phyloP scores from a whole-genome alignment of 179 eudicot species.

The Actinidia chinensis region DNA sequence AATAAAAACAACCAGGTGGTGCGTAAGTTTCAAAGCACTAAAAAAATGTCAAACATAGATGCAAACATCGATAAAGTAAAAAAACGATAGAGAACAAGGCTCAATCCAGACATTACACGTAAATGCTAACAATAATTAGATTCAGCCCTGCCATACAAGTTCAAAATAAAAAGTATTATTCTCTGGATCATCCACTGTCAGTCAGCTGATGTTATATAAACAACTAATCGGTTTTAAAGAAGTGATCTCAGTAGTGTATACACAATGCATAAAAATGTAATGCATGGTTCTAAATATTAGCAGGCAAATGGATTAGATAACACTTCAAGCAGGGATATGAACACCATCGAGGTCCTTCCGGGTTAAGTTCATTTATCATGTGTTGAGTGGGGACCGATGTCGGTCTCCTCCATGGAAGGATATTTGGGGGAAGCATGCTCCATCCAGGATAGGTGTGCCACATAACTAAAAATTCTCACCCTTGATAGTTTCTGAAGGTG shows the following conservation, averaged over 20 bases:
- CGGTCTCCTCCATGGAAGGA: too few relatives aligned
- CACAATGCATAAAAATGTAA: neutral
- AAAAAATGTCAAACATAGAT: neutral
- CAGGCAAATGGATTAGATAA: too few relatives aligned
- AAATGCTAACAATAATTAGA: neutral
- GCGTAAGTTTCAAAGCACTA: slow-evolving; percentile 15
- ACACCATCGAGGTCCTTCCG: too few relatives aligned
- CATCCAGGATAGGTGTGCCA: too few relatives aligned
- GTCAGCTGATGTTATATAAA: neutral
- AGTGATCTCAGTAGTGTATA: neutral
- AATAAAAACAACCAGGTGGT: slow-evolving; percentile 24
- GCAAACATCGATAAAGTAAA: neutral
- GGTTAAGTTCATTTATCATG: too few relatives aligned
- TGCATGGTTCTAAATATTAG: neutral
- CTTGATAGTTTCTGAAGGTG: too few relatives aligned
- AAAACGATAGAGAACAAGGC: neutral
- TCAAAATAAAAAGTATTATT: neutral
- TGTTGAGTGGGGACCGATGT: too few relatives aligned
- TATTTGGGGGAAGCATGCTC: too few relatives aligned
- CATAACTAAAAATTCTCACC: too few relatives aligned
- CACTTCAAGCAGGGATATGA: too few relatives aligned
- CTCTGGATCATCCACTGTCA: neutral
- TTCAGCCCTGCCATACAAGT: neutral
- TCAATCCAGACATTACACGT: neutral
- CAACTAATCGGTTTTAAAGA: neutral